These are phyloP conservation scores for Pseudocercospora eumusae DNA, from an alignment of 2,329 filamentous ascomycete genomes.

Conservation along the genomic window DNA sequence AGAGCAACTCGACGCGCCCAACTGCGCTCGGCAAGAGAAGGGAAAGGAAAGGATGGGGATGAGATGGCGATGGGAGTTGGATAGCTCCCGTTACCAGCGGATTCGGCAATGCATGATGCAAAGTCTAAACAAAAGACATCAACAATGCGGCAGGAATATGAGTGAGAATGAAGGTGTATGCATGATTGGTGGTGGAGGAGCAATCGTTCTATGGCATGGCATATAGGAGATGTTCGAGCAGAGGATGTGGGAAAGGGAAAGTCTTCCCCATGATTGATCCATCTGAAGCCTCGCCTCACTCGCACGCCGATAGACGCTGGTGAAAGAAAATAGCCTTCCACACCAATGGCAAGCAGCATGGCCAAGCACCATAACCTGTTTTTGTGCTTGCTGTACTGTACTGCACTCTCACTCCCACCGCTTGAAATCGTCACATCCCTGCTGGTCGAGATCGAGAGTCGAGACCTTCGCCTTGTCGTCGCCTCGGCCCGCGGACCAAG, in stretches of 20 bases:
- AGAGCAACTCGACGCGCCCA: not conserved
- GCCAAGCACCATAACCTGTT: not conserved
- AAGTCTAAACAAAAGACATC: not conserved
- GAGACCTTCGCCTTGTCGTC: too few species aligned
- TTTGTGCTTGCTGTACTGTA: too few species aligned
- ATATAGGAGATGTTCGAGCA: too few species aligned
- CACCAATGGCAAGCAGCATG: not conserved
- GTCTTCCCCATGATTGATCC: too few species aligned
- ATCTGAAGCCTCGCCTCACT: not conserved
- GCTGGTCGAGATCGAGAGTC: too few species aligned
- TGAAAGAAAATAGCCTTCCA: not conserved
- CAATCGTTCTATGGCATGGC: too few species aligned
- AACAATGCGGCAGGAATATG: not conserved
- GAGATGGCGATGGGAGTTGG: slow-evolving; percentile 1
- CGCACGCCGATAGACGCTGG: not conserved
- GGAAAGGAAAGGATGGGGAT: not conserved
- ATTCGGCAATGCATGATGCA: slow-evolving; percentile 2
- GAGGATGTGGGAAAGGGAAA: not conserved
- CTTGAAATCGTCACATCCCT: too few species aligned
- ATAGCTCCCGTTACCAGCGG: slow-evolving; percentile 7
- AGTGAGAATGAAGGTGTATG: not conserved
- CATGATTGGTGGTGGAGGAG: not conserved
- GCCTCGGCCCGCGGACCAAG: too few species aligned
- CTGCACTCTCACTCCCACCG: too few species aligned
- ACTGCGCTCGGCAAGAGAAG: not conserved